A percentile compares a stretch with the other conserved stretches of the same genome.
Evolutionary conservation across 352 stramenopile genomes (phyloP).

Genomic region (Phytophthora nicotianae): DNA sequence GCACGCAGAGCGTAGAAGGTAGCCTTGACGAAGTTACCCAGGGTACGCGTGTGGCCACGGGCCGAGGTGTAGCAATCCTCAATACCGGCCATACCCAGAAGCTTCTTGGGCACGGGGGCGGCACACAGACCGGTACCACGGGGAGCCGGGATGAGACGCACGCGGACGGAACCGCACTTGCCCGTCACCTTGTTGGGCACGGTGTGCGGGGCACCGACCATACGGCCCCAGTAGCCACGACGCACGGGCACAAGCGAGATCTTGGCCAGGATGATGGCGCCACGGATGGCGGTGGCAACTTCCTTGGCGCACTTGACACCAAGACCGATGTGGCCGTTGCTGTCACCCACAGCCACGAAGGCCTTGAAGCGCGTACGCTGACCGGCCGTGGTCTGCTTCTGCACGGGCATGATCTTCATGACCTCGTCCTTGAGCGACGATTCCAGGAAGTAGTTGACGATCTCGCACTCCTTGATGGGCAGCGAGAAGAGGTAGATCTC

Average conservation of each 20-base stretch:
- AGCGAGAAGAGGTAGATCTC: constrained; percentile 99
- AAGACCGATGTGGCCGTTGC: constrained; percentile 98
- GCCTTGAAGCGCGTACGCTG: constrained; percentile 99
- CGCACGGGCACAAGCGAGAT: constrained; percentile 98
- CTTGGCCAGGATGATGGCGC: constrained; percentile 99
- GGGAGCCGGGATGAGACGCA: constrained; percentile 98
- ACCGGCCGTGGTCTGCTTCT: constrained; percentile 99
- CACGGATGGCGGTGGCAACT: constrained; percentile 99
- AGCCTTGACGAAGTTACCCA: constrained; percentile 99
- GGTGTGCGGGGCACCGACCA: constrained; percentile 95
- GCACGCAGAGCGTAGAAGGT: constrained; percentile 98
- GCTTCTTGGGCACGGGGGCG: constrained; percentile 98
- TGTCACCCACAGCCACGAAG: constrained; percentile 99
- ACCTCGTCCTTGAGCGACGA: constrained; percentile 99
- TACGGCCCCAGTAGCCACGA: constrained; percentile 99
- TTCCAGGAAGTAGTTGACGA: constrained; percentile 99
- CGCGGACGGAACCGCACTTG: constrained; percentile 99
- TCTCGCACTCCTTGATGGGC: constrained; percentile 99
- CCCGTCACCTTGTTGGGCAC: constrained; percentile 99
- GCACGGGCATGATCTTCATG: constrained; percentile 99
- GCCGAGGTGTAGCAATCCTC: constrained; percentile 98
- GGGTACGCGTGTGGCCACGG: constrained; percentile 98
- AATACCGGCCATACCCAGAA: constrained; percentile 99
- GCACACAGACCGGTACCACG: constrained; percentile 99
- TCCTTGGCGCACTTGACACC: constrained; percentile 99